Base-by-base conservation (phyloP, 1,284 basidiomycete genomes). In the Rhodotorula sp. region DNA sequence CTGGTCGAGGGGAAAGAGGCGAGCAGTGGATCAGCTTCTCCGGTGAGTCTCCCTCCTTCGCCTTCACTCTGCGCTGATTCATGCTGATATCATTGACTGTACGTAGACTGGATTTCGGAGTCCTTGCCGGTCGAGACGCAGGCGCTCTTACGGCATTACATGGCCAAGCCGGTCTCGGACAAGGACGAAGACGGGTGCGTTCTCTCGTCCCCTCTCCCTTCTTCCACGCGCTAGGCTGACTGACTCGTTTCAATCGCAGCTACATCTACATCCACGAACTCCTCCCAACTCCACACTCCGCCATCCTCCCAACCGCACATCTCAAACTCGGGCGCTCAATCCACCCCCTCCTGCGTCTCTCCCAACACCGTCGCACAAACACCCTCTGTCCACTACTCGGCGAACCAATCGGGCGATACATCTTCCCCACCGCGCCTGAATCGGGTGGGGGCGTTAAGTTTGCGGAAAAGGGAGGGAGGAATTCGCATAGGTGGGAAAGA, bases 211-310 rank as follows among this genome's bases (percentile, higher is more conserved):
- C 16, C 8, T 28, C 22, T 5, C 5, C 26, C n/a, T 37, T 30
- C n/a, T 8, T 50, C 30, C 52, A 22, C 5, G 15, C 3, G 6
- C 4, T 40, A 5, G 11, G 15, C 40, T 26, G 13, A 20, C 13
- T 18, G n/a, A 28, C 4, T 1, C 5, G 16, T 2, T 11, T 40
- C 16, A 9, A 24, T 24, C 1, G 6, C n/a, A 69, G 71, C 18
- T 76, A 71, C 53, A 69, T 77, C 34, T 77, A 77, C 65, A 65
- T 74, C 1, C 72, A 76, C 55, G 75, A 77, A 55, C 70, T 77
- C 20, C 6, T 31, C 24, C 16, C 20, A 7, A 10, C 11, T 22
- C 47, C 8, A 0, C 3, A 9, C 13, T 5, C 40, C 31, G 44
- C 28, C 18, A 20, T 18, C 24, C 10, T 24, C 50, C n/a, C 28